Percentiles rank a stretch among this genome's conserved stretches.
Evolutionary conservation across 352 stramenopile species (phyloP).

Genomic region (Globisporangium nodosum): DNA sequence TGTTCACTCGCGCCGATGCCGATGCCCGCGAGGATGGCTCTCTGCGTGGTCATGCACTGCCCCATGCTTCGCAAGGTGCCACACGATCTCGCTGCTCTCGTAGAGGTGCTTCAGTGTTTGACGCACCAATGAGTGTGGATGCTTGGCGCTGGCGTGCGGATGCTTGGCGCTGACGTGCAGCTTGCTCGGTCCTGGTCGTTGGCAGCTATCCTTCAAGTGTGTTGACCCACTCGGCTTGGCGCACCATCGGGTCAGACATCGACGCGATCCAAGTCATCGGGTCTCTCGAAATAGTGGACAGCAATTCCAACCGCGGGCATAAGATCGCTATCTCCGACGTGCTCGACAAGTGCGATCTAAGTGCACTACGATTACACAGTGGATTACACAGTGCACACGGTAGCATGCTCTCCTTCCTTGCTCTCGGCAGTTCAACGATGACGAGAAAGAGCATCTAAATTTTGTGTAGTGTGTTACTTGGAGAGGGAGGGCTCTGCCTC

Average conservation of each 20-base stretch:
- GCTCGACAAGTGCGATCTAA: no score
- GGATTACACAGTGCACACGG: no score
- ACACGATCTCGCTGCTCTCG: background rate
- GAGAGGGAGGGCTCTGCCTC: background rate
- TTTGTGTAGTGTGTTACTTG: background rate
- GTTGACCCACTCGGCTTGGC: no score
- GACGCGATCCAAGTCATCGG: no score
- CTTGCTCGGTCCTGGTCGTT: background rate
- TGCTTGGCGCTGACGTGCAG: background rate
- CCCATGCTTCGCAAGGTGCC: conserved; percentile 9
- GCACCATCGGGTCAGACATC: no score
- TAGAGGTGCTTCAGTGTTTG: background rate
- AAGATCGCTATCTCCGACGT: no score
- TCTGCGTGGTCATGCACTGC: conserved; percentile 14
- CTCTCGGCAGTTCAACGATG: no score
- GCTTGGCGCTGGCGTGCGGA: background rate
- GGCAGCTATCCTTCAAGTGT: no score
- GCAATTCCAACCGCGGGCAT: no score
- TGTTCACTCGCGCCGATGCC: background rate
- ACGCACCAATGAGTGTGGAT: background rate
- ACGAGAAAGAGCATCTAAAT: background rate
- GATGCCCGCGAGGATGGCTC: conserved; percentile 9
- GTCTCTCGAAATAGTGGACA: no score
- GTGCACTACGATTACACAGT: no score
- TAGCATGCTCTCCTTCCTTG: no score